A percentile compares a stretch with the other conserved stretches of the same genome.
These are phyloP conservation scores for Sicyos baderoa DNA, from an alignment of 306 rosid genomes.

Conservation along the genomic window DNA sequence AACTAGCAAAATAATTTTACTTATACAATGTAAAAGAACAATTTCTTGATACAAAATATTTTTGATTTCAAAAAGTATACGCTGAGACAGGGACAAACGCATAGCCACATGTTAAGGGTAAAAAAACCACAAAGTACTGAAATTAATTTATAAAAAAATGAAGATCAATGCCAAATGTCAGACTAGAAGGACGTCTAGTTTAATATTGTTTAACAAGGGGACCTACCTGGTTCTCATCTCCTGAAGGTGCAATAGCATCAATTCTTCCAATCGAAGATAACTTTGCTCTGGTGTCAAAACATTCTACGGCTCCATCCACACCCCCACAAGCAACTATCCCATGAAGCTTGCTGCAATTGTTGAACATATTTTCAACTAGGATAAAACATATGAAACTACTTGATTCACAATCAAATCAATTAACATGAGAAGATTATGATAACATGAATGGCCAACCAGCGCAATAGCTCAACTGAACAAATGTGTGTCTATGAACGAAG, in stretches of 20 bases:
- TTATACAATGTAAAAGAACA: neutral
- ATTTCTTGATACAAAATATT: neutral
- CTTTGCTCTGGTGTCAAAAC: slow-evolving; percentile 72
- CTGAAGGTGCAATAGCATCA: slow-evolving; percentile 64
- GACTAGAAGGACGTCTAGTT: neutral
- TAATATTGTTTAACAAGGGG: slow-evolving; percentile 1
- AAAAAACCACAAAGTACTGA: neutral
- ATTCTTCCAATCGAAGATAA: slow-evolving; percentile 80
- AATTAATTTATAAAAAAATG: neutral
- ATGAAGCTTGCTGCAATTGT: slow-evolving; percentile 65
- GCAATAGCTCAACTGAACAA: too few relatives aligned
- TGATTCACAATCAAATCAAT: slow-evolving; percentile 8
- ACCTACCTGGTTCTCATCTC: slow-evolving; percentile 61
- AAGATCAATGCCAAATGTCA: neutral
- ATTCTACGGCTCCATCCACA: slow-evolving; percentile 89
- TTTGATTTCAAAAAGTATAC: neutral
- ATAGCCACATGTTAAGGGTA: neutral
- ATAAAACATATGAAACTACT: slow-evolving; percentile 20
- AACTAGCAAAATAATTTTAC: neutral
- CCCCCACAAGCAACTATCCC: slow-evolving; percentile 96
- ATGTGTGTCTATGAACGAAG: too few relatives aligned
- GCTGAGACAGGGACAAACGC: neutral
- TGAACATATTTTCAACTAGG: slow-evolving; percentile 14
- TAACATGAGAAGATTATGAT: neutral
- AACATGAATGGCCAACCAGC: neutral